Conservation (phyloP, 257 asterid species). For the Rehmannia glutinosa region DNA sequence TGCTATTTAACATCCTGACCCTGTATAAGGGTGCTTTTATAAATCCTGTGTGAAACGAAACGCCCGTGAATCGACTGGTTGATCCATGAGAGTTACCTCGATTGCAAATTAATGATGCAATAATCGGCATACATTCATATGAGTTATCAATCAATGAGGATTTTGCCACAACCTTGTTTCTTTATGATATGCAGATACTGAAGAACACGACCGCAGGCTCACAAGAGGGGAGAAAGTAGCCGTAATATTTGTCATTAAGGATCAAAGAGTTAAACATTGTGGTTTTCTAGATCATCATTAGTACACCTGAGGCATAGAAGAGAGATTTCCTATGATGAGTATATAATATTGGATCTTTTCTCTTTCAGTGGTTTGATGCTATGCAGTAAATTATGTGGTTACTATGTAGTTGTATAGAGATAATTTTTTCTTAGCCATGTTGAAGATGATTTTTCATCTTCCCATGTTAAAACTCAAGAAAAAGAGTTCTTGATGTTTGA, state of each 20-base stretch:
- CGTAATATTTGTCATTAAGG: background rate
- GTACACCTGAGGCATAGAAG: background rate
- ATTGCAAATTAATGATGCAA: too few relatives aligned
- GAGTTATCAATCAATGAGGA: too few relatives aligned
- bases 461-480: background rate
- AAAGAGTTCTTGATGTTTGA: background rate
- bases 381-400: too few relatives aligned
- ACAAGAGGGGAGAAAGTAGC: slow-evolving; percentile 38
- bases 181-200: slow-evolving; percentile 32
- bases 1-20: too few relatives aligned
- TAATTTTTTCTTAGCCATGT: background rate
- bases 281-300: background rate
- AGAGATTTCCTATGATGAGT: background rate
- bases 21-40: too few relatives aligned
- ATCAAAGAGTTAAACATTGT: too few relatives aligned
- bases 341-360: too few relatives aligned
- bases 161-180: background rate
- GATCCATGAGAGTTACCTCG: too few relatives aligned
- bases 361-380: too few relatives aligned
- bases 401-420: background rate
- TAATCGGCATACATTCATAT: too few relatives aligned
- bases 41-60: too few relatives aligned
- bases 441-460: slow-evolving; percentile 5
- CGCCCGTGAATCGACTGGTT: too few relatives aligned
- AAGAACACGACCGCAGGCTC: slow-evolving; percentile 47